Base-by-base conservation (phyloP, 176 grass and related monocot species). In the Zoysia japonica region DNA sequence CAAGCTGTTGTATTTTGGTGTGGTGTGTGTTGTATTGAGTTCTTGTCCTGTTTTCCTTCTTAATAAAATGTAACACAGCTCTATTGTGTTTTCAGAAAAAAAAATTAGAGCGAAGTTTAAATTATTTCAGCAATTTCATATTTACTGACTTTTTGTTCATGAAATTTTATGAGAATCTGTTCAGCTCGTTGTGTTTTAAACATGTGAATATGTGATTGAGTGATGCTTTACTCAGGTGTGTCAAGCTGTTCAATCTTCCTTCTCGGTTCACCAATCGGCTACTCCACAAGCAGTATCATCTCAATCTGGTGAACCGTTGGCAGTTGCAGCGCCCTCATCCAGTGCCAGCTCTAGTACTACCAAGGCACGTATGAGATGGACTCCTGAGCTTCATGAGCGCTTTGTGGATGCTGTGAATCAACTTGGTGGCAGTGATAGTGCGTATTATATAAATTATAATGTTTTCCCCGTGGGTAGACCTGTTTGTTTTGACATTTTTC, bases 391-490 rank as follows among this genome's bases (percentile, higher is more conserved):
- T 71, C 96, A 99, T 80, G 96, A 96, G 66, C 81, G 88, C 38
- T 99, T 99, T 78, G 90, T 99, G 12, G 92, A 99, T 47, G 96
- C 92, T 89, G 88, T 99, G 67, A 96, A 91, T 82, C 60, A 84
- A 73, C 96, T 99, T 84, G 96, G 96, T 72, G 96, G 96, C 61
- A 91, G 96, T 86, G 96, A 99, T 93, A 99, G 96, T 99, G 74
- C 3, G 90, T 89, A 67, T 62, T 76, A 5, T 76, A 66, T 81
- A 13, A 67, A 52, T 44, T 54, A 9, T 63, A 52, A 1, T 61
- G 48, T 47, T 73, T 14, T 15, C 68, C 20, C 44, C 20, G 20
- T 61, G 57, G 43, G 68, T 15, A 5, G 76, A 72, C 57, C 19
- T 64, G 39, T 59, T 43, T 48, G 36, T 81, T 54, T 75, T 51